phyloP scores from a whole-genome alignment of 1,284 basidiomycete genomes.

The Cryptococcus deneoformans region DNA sequence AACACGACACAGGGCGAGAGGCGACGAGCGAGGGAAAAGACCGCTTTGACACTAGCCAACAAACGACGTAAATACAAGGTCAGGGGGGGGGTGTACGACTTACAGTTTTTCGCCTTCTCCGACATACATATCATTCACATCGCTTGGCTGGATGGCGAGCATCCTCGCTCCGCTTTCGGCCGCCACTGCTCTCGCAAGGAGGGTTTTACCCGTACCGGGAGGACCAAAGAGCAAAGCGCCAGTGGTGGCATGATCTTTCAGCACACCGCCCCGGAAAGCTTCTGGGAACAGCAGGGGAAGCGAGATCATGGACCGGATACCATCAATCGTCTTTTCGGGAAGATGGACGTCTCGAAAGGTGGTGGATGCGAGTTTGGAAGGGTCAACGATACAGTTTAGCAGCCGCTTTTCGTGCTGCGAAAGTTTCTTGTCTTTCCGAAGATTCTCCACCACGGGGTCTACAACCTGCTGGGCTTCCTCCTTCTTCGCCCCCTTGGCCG shows the following conservation, averaged over 20 bases:
- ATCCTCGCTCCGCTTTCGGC: slow-evolving; percentile 87
- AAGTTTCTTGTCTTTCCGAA: slow-evolving; percentile 70
- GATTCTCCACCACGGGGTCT: slow-evolving; percentile 68
- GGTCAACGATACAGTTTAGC: slow-evolving; percentile 77
- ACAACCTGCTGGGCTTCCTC: slow-evolving; percentile 9
- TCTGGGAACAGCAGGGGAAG: slow-evolving; percentile 84
- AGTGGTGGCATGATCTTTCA: slow-evolving; percentile 84
- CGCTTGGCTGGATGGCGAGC: slow-evolving; percentile 64
- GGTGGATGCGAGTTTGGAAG: slow-evolving; percentile 62
- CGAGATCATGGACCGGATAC: slow-evolving; percentile 84
- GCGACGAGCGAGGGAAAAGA: slow-evolving; percentile 83
- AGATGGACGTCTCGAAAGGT: slow-evolving; percentile 85
- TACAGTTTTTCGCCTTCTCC: slow-evolving; percentile 90
- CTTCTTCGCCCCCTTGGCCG: slow-evolving; percentile 2
- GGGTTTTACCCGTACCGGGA: slow-evolving; percentile 84
- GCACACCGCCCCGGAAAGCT: slow-evolving; percentile 85
- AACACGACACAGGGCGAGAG: slow-evolving; percentile 93
- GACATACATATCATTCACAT: slow-evolving; percentile 62
- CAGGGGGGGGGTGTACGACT: slow-evolving; percentile 6
- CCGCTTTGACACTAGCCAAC: slow-evolving; percentile 61
- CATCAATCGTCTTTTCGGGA: slow-evolving; percentile 78
- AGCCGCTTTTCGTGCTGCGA: slow-evolving; percentile 73
- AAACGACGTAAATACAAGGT: too few species aligned
- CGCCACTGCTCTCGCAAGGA: slow-evolving; percentile 85
- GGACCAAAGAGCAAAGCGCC: slow-evolving; percentile 88